Evolutionary conservation across 2,329 filamentous ascomycete species (phyloP), one percentile per base, ranked within the genome.

Genomic region (Thyridium curvatum): DNA sequence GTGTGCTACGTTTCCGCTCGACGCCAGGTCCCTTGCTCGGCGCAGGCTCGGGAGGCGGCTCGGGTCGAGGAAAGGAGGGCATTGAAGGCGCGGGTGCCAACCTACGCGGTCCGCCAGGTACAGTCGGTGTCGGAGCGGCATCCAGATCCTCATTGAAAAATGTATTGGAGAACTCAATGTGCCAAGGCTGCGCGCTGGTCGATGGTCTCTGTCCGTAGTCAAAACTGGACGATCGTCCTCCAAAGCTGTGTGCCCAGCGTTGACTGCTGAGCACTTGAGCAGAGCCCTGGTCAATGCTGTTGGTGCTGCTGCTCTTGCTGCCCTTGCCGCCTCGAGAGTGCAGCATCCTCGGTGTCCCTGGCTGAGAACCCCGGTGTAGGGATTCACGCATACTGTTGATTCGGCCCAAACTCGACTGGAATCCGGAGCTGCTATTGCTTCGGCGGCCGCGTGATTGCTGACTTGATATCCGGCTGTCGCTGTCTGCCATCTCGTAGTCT

Each of bases 121-220:
- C 73, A 18, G 81, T 90, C 5, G 91, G 91, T 30, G 84, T 91
- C 12, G 91, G 90, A 18, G 89, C 90, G 37, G 88, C 85, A 56
- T 93, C 85, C 62, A 83, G 80, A 51, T 84, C 77, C 50, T 73
- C 68, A 52, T 74, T 52, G 46, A 72, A 61, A 47, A 71, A 70
- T 41, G 61, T 64, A 47, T 66, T 69, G 41, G 68, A 61, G 44
- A 71, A 68, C 32, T 76, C 71, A 44, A 68, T 54, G 45, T 69
- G 67, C 65, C 70, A 73, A 35, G 55, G 41, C n/a, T 47, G 29
- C 39, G 49, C 47, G 46, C 51, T 31, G 43, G 59, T 45, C 50
- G 61, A 41, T 47, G 45, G 47, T n/a, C 47, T 59, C 21, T 77
- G 77, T 37, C 72, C 74, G 43, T 81, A 74, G 56, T 94, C 88